Conservation (phyloP, 2,329 filamentous ascomycete species). For the Aphanoascus verrucosus region DNA sequence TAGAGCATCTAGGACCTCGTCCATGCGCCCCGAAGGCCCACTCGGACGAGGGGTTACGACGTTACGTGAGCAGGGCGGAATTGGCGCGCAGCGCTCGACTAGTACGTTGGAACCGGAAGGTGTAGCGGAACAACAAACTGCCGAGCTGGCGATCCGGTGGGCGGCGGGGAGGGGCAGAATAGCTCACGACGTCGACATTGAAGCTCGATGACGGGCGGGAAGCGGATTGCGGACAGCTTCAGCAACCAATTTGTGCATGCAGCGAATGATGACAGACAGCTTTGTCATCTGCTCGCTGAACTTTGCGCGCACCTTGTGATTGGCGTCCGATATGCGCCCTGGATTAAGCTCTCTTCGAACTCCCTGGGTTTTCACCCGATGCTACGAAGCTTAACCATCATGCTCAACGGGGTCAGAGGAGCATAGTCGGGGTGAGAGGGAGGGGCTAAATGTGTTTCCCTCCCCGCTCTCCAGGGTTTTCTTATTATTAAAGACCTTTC, state of each 20-base stretch:
- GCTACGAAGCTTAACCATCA: too few relatives aligned
- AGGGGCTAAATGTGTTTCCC: conserved; percentile 4
- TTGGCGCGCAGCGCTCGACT: background rate
- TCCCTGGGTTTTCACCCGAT: conserved; percentile 1
- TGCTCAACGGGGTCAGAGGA: background rate
- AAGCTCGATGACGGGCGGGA: background rate
- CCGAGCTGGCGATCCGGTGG: background rate
- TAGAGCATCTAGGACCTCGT: too few relatives aligned
- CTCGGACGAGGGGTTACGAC: too few relatives aligned
- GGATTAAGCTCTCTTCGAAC: background rate
- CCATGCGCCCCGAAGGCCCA: too few relatives aligned
- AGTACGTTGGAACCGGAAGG: too few relatives aligned
- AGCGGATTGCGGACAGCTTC: too few relatives aligned
- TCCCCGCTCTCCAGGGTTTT: background rate
- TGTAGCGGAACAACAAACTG: too few relatives aligned
- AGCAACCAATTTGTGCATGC: too few relatives aligned
- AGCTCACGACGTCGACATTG: background rate
- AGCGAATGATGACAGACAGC: background rate
- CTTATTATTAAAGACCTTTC: background rate
- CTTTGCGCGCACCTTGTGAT: too few relatives aligned
- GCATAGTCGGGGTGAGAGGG: background rate
- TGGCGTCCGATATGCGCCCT: too few relatives aligned
- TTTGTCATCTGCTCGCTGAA: background rate
- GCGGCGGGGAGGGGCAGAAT: background rate
- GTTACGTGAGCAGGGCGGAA: background rate